Base-by-base conservation (phyloP, 2,329 filamentous ascomycete genomes). In the Reticulascus tulasneorum region DNA sequence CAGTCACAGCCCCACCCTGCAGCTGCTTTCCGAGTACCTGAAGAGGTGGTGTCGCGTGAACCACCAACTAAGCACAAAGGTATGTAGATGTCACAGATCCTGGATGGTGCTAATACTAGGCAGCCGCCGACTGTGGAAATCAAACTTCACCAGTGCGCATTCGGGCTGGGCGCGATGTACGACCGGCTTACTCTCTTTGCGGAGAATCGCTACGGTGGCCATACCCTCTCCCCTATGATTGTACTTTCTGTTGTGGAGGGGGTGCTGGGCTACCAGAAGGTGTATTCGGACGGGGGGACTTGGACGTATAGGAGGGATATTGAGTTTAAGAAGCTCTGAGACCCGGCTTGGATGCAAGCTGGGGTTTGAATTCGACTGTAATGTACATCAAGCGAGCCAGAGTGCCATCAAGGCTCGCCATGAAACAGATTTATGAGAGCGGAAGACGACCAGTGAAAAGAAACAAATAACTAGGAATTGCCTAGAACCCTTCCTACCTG, bases 31-130 rank as follows among this genome's bases (percentile, higher is more conserved):
- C 4, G 60, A 63, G 2, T 75, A 75, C 38, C 48, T 75, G 3
- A 62, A 62, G 49, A 62, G 62, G 23, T 74, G 69, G 69, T 66
- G 62, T 29, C 59, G 63, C 25, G 51, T 59, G 8, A 71, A 73
- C 35, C 56, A 63, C 29, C 55, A 60, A 7, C 49, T 62, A 18
- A 52, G 47, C 9, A 49, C 54, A 21, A 59, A 54, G 42, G 63
- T 64, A 37, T 43, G 56, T 46, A 22, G 17, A 9, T 21, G 3
- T 17, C 8, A 9, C 10, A 27, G 16, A 18, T 29, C 22, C 1
- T 3, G 8, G 19, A 13, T 6, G 9, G 15, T 21, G 25, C 18
- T 42, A 28, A 28, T 12, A 7, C 25, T 6, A 18, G 12, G 13
- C 22, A 72, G 67, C 67, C 67, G 0, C 63, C 66, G 0, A 50